phyloP scores from a whole-genome alignment of 352 stramenopile species.

The Globisporangium paroecandrum region DNA sequence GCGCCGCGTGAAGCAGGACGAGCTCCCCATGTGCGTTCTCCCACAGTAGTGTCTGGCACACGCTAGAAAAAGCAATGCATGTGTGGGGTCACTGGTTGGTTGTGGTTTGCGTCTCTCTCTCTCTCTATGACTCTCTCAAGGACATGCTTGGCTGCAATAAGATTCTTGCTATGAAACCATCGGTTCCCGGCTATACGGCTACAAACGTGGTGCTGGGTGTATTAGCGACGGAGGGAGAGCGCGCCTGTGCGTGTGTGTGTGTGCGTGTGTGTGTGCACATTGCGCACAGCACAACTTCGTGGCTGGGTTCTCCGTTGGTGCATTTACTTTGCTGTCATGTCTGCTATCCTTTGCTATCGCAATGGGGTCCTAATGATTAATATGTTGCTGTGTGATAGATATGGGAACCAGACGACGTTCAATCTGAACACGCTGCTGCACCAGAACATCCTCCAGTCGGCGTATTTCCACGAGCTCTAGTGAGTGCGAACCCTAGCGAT shows the following conservation, averaged over 20 bases:
- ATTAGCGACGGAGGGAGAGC: neutral
- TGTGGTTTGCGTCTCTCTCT: constrained; percentile 7
- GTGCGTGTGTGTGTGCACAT: neutral
- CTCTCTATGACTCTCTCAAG: constrained; percentile 3
- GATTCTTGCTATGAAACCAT: no score
- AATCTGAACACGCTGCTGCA: constrained; percentile 96
- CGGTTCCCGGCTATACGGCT: neutral
- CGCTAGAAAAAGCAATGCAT: neutral
- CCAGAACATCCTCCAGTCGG: constrained; percentile 93
- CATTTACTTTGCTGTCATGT: neutral
- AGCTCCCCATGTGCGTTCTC: constrained; percentile 66
- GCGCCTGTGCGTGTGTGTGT: neutral
- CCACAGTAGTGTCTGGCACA: neutral
- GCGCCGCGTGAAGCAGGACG: constrained; percentile 72
- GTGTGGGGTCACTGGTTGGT: constrained; percentile 6
- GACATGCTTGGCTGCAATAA: neutral
- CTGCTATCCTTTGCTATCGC: neutral
- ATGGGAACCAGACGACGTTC: constrained; percentile 90
- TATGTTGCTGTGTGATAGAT: constrained; percentile 35
- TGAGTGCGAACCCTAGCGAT: constrained; percentile 20
- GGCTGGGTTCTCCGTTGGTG: constrained; percentile 9
- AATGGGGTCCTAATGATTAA: neutral
- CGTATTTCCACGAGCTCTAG: constrained; percentile 95
- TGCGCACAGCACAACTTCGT: neutral
- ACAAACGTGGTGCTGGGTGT: neutral